Evolutionary conservation across 352 stramenopile genomes (phyloP).

Genomic region (Phytophthora fragariae): DNA sequence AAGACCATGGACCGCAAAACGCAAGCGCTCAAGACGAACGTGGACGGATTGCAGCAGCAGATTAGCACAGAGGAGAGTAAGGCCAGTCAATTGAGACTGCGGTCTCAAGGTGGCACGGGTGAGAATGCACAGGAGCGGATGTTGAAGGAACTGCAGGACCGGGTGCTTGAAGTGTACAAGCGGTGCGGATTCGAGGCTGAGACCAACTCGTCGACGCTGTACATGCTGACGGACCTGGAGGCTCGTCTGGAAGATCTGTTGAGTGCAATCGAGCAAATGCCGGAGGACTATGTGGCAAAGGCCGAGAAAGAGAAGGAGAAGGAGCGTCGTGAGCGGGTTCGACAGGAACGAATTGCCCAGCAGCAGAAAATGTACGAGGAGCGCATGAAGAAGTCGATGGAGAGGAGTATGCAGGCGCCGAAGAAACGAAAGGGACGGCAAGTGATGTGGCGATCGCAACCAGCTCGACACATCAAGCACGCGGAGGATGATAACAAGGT

Average conservation of each 20-base stretch:
- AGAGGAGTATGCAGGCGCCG: slow-evolving; percentile 92
- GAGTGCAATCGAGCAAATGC: slow-evolving; percentile 93
- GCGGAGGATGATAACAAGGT: slow-evolving; percentile 83
- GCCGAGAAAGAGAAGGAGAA: slow-evolving; percentile 96
- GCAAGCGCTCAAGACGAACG: slow-evolving; percentile 84
- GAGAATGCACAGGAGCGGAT: slow-evolving; percentile 92
- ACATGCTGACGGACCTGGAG: slow-evolving; percentile 95
- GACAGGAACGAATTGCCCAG: slow-evolving; percentile 91
- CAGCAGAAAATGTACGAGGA: slow-evolving; percentile 95
- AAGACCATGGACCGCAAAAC: slow-evolving; percentile 91
- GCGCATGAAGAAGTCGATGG: slow-evolving; percentile 94
- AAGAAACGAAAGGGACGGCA: slow-evolving; percentile 93
- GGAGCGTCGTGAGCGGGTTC: slow-evolving; percentile 91
- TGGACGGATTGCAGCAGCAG: slow-evolving; percentile 91
- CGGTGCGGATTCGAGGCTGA: slow-evolving; percentile 93
- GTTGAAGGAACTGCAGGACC: slow-evolving; percentile 90
- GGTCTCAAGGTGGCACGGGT: slow-evolving; percentile 71
- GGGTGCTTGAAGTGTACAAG: slow-evolving; percentile 92
- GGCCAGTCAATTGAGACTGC: slow-evolving; percentile 71
- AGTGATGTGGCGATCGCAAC: slow-evolving; percentile 93
- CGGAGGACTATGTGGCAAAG: slow-evolving; percentile 94
- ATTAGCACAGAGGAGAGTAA: slow-evolving; percentile 90
- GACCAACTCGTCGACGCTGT: slow-evolving; percentile 92
- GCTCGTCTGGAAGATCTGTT: slow-evolving; percentile 92
- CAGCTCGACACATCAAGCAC: slow-evolving; percentile 78